Base-by-base conservation (phyloP, 768 basidiomycete species). In the Boletus pseudopeckii region DNA sequence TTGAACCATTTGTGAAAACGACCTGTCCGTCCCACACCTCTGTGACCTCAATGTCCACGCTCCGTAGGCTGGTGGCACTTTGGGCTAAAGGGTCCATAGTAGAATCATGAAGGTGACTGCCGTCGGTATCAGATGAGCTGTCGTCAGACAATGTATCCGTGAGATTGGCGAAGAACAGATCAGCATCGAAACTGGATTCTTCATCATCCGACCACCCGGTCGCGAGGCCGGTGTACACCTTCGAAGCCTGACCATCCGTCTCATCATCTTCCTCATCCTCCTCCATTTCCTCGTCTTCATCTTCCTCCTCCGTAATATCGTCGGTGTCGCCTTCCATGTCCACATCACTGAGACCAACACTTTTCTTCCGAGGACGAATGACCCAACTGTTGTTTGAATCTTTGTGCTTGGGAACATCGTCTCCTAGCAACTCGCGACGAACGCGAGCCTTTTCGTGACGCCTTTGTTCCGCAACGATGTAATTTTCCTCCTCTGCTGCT, bases 171-270 rank as follows among this genome's bases (percentile, higher is more conserved):
- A 92, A 92, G 73, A 92, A 92, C 0, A 92, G 68, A 56, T 92
- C 89, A 10, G 90, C 90, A 60, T 92, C 90, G 61, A 90, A 88
- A 55, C 79, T 82, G 2, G 83, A 85, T 66, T 90, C 89, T 48
- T 80, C 88, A 53, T 85, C 86, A 18, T 87, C 86, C 38, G 85
- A 86, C 89, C 88, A 92, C 40, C 86, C 84, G 1, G 85, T 85
- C 45, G 80, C 84, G 44, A 88, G 77, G 45, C 86, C 87, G 38
- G 80, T 78, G 62, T 84, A 88, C 45, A 74, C 67, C 45, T 65
- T 68, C 62, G 64, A 68, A 57, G 57, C 59, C 62, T 54, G 66
- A 59, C 72, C 77, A 74, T 78, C 80, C 52, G 75, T 70, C 59
- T 81, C 81, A 15, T 76, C 77, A 1, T 72, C 77, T 36, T 72